Evolutionary conservation across 169 alveolate species (phyloP), one percentile per base, ranked within the genome.

Genomic region (Plasmodium coatneyi): DNA sequence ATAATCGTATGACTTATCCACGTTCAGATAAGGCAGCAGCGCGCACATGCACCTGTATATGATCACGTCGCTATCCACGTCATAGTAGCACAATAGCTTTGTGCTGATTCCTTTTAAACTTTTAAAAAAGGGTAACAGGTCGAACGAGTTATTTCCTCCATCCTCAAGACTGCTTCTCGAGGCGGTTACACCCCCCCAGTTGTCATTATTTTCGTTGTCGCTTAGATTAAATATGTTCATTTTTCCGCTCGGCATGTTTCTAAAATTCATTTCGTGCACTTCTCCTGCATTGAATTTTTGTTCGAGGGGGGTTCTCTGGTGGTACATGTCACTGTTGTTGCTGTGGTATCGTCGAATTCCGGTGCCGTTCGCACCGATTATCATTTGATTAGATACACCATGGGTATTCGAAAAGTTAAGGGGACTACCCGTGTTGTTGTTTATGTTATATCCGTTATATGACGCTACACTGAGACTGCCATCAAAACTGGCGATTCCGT

Each of bases 31-130:
- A 5, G 94, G 94, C 14, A 89, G 19, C 43, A 89, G 28, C 14
- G 94, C 94, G 72, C 94, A 89, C 94, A 89, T 89, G 30, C 84
- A 89, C 49, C 94, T 79, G 71, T 89, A 89, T 79, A 89, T 89
- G n/a, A 89, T 70, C 25, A 89, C 90, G 19, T 89, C 90, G 49
- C 71, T 89, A 39, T 89, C 94, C 71, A 89, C 36, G 46, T 89
- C 80, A 52, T 89, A 89, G 71, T 60, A 80, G 14, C 34, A 9
- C 82, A 78, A 60, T 6, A 89, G 34, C 71, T 89, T 89, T 28
- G 82, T 49, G 79, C 94, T 43, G 28, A 89, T 60, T 79, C 39
- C 30, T 34, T 60, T 34, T 14, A 89, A 10, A 25, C 74, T 80
- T 89, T 80, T 89, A 89, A 43, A 89, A 43, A 89, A 89, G 5